Base-by-base conservation (phyloP, 257 asterid species). In the Handroanthus guayacan region DNA sequence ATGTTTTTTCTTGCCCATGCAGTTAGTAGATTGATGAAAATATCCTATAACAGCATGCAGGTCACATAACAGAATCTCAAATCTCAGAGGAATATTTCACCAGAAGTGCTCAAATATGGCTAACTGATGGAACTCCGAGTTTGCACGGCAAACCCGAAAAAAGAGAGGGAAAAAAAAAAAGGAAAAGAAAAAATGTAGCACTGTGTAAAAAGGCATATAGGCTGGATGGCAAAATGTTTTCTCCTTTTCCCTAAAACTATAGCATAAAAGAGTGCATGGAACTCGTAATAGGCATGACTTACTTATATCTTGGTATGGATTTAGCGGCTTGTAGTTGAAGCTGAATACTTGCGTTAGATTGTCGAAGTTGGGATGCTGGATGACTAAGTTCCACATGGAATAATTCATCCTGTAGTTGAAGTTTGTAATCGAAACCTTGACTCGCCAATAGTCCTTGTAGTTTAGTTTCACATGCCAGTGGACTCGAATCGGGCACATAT, bases 361-460 rank as follows among this genome's bases (percentile, higher is more conserved):
- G 80, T 88, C 89, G 41, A 88, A 84, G 80, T 86, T 88, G 14
- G 93, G 93, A 54, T 88, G 93, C 60, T 88, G 90, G 17, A 86
- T 67, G 16, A 88, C 90, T 56, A 88, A 79, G 76, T 86, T 88
- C 92, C 92, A 88, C 76, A 75, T 82, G 6, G 90, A 80, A 70
- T 88, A 88, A 69, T 88, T 88, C 90, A 85, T 88, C 74, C 86
- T 66, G 85, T 85, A 88, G 43, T 88, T 85, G 87, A 85, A 85
- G 82, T 87, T 87, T 5, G 91, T 87, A 20, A 87, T 83, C 0
- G 88, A 67, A 57, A 87, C 89, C 77, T 87, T 87, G 50, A 87
- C 90, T 25, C 90, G 75, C 92, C 92, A 87, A 71, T 87, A 87
- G 10, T 87, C 92, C 87, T 84, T 87, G 86, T 87, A 86, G 79